Percentiles rank a stretch among this genome's conserved stretches.
phyloP scores from a whole-genome alignment of 495 filamentous ascomycete genomes.

The Rusavskia elegans region DNA sequence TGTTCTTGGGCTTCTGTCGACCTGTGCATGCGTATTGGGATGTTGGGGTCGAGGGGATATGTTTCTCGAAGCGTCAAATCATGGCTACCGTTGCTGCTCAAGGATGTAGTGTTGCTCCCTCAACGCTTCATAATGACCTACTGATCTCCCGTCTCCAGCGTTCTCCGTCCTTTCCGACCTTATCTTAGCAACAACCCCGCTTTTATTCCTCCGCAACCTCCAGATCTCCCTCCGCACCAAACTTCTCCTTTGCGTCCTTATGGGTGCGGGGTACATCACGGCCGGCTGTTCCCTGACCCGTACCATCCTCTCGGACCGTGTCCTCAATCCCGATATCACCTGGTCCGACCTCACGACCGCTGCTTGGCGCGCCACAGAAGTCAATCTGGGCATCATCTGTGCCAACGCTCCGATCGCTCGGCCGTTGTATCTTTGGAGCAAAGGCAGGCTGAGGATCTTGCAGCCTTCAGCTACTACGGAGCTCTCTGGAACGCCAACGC shows the following conservation, averaged over 20 bases:
- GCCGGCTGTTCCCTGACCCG: constrained; percentile 3
- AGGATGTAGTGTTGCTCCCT: constrained; percentile 1
- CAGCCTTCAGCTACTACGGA: neutral
- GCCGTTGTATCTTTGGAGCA: constrained; percentile 6
- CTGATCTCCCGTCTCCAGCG: neutral
- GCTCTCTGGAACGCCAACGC: neutral
- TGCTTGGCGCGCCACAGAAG: constrained; percentile 5
- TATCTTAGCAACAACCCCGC: constrained; percentile 19
- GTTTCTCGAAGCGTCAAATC: constrained; percentile 1
- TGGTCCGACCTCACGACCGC: constrained; percentile 3
- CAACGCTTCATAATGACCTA: neutral
- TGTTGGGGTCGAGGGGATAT: constrained; percentile 1
- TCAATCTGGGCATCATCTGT: constrained; percentile 9
- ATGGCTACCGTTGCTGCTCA: constrained; percentile 3
- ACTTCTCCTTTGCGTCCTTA: constrained; percentile 19
- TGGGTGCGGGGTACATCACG: constrained; percentile 14
- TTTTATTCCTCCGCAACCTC: constrained; percentile 18
- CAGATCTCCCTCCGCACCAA: constrained; percentile 16
- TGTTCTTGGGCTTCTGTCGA: constrained; percentile 4
- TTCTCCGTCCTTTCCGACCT: constrained; percentile 14
- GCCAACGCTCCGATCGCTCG: constrained; percentile 7
- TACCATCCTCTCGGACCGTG: constrained; percentile 2
- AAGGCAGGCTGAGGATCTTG: neutral
- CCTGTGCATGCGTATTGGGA: constrained; percentile 7
- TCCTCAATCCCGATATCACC: constrained; percentile 5